phyloP scores from a whole-genome alignment of 2,329 filamentous ascomycete species.

The Fusarium pilosicola region DNA sequence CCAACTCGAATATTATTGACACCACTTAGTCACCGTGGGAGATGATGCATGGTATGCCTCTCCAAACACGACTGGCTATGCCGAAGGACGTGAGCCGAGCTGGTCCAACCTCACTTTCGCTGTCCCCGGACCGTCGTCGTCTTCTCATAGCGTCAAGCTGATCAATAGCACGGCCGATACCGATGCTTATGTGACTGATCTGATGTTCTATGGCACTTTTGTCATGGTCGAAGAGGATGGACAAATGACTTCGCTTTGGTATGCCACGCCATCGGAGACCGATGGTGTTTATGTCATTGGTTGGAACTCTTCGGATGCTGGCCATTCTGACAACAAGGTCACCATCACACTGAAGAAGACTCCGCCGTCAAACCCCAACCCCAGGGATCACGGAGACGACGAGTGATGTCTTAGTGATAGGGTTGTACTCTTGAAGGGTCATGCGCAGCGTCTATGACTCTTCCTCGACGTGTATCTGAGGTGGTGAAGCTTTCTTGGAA shows the following conservation, averaged over 20 bases:
- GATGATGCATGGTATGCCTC: not conserved
- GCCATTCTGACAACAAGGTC: not conserved
- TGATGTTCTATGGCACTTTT: conserved; percentile 1
- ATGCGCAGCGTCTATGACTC: not conserved
- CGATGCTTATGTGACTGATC: not conserved
- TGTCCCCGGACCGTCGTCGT: not conserved
- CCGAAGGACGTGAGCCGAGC: not conserved
- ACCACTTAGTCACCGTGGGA: not conserved
- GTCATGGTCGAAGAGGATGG: not conserved
- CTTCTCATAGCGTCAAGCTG: not conserved
- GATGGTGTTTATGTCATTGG: not conserved
- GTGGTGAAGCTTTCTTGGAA: too few species aligned
- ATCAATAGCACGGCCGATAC: not conserved
- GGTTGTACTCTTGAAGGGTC: too few species aligned
- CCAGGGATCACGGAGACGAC: not conserved
- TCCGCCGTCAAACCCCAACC: not conserved
- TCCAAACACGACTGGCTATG: not conserved
- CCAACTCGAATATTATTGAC: not conserved
- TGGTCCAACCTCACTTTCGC: conserved; percentile 6
- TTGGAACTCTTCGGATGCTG: conserved; percentile 2
- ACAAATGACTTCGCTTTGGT: conserved; percentile 4
- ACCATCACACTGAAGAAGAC: not conserved
- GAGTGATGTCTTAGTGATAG: fast-evolving
- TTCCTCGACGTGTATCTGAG: fast-evolving
- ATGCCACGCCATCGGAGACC: not conserved